Percentiles rank a stretch among this genome's conserved stretches.
phyloP scores from a whole-genome alignment of 345 rosid species.

The Lumnitzera littorea region DNA sequence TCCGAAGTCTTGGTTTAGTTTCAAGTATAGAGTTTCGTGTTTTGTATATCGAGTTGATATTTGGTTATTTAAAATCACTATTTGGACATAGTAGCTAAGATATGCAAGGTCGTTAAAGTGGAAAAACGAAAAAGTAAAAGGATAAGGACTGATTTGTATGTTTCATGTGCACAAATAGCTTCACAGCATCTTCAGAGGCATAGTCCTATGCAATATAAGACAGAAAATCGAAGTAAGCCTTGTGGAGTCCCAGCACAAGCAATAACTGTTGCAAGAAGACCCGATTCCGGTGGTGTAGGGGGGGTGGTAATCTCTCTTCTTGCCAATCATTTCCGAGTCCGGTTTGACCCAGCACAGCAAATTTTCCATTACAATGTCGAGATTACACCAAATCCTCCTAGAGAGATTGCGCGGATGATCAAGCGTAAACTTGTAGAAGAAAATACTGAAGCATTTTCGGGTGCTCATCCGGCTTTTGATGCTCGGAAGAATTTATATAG shows the following conservation, averaged over 20 bases:
- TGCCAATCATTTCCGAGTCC: conserved; percentile 90
- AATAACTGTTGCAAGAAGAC: conserved; percentile 61
- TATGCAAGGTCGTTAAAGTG: too few species aligned
- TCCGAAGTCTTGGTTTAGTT: too few species aligned
- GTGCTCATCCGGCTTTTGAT: conserved; percentile 71
- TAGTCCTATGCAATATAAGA: conserved; percentile 18
- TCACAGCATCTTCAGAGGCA: conserved; percentile 25
- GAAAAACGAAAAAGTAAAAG: not conserved
- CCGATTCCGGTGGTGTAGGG: conserved; percentile 80
- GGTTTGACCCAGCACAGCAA: conserved; percentile 51
- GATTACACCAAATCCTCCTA: conserved; percentile 73
- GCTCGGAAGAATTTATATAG: conserved; percentile 80
- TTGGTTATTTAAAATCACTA: too few species aligned
- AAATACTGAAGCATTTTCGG: conserved; percentile 45
- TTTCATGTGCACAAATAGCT: conserved; percentile 30
- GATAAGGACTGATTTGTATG: not conserved
- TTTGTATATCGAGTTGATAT: too few species aligned
- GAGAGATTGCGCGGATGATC: conserved; percentile 76
- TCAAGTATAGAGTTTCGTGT: too few species aligned
- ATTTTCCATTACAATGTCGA: conserved; percentile 92
- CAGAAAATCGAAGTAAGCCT: conserved; percentile 34
- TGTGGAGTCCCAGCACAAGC: conserved; percentile 22
- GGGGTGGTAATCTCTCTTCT: conserved; percentile 69
- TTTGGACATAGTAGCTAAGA: too few species aligned
- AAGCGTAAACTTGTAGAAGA: conserved; percentile 66